A percentile compares a stretch with the other conserved stretches of the same genome.
Evolutionary conservation across 345 rosid species (phyloP).

Genomic region (Chamaenerion angustifolium): DNA sequence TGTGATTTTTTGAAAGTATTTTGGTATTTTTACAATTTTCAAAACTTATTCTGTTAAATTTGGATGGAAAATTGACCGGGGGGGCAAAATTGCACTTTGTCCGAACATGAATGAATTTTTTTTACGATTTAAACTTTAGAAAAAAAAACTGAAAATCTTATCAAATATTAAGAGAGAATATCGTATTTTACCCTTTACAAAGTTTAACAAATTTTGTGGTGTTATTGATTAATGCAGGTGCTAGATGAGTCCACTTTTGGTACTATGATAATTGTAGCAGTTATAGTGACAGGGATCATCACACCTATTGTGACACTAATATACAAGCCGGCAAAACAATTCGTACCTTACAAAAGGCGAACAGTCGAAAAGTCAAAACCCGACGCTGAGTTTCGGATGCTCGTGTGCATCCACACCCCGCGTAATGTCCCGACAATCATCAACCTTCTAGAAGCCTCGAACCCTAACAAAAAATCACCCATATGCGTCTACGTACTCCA

Average conservation of each 20-base stretch:
- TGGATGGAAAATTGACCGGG: no score
- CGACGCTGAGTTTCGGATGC: slow-evolving; percentile 49
- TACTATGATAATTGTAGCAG: slow-evolving; percentile 64
- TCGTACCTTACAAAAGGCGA: slow-evolving; percentile 51
- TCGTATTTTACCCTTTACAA: no score
- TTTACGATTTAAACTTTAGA: no score
- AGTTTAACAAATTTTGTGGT: no score
- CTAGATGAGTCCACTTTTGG: slow-evolving; percentile 70
- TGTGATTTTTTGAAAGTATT: no score
- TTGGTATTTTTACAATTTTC: no score
- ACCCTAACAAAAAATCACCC: slow-evolving; percentile 68
- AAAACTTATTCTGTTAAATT: no score
- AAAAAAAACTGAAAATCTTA: no score
- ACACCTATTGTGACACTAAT: slow-evolving; percentile 48
- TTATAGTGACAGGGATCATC: slow-evolving; percentile 60
- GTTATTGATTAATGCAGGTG: slow-evolving; percentile 25
- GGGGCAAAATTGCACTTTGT: no score
- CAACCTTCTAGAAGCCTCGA: slow-evolving; percentile 72
- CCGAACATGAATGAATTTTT: no score
- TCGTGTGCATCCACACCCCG: slow-evolving; percentile 77
- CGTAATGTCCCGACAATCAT: slow-evolving; percentile 82
- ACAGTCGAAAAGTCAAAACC: slow-evolving; percentile 53
- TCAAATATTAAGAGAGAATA: no score
- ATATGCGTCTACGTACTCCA: slow-evolving; percentile 72
- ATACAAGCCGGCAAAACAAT: slow-evolving; percentile 50